Percentiles rank a stretch among this genome's conserved stretches.
phyloP scores from a whole-genome alignment of 441 rosid genomes.

The Brassica balearica region DNA sequence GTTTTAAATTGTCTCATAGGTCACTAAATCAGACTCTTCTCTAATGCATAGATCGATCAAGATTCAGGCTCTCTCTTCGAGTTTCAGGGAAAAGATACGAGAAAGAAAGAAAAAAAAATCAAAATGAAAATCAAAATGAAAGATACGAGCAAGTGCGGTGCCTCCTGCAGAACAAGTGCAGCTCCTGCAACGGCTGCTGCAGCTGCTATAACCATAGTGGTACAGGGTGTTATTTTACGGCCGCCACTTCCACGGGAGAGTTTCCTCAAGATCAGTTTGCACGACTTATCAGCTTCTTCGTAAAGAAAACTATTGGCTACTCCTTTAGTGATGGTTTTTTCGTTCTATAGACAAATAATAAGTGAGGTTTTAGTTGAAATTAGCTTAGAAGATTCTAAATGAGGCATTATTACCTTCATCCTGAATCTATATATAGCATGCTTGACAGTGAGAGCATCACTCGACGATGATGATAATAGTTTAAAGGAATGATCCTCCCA shows the following conservation, averaged over 20 bases:
- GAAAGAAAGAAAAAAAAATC: too few relatives aligned
- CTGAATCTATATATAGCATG: constrained; percentile 61
- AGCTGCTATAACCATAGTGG: too few relatives aligned
- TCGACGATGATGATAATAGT: constrained; percentile 21
- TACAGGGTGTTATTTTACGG: too few relatives aligned
- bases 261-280: constrained; percentile 57
- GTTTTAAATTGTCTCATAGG: too few relatives aligned
- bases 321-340: constrained; percentile 52
- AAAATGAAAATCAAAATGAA: too few relatives aligned
- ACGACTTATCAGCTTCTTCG: constrained; percentile 65
- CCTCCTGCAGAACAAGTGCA: too few relatives aligned
- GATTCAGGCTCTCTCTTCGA: too few relatives aligned
- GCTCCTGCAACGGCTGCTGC: too few relatives aligned
- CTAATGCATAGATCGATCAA: too few relatives aligned
- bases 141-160: too few relatives aligned
- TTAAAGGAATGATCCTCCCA: constrained; percentile 47
- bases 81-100: too few relatives aligned
- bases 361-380: background rate
- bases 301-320: constrained; percentile 49
- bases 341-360: constrained; percentile 54
- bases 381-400: background rate
- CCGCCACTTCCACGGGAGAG: constrained; percentile 2
- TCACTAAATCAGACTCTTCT: too few relatives aligned
- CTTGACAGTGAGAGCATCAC: constrained; percentile 54
- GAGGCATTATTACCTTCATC: constrained; percentile 58